phyloP scores from a whole-genome alignment of 1,284 basidiomycete genomes.

The Tylopilus sp. region DNA sequence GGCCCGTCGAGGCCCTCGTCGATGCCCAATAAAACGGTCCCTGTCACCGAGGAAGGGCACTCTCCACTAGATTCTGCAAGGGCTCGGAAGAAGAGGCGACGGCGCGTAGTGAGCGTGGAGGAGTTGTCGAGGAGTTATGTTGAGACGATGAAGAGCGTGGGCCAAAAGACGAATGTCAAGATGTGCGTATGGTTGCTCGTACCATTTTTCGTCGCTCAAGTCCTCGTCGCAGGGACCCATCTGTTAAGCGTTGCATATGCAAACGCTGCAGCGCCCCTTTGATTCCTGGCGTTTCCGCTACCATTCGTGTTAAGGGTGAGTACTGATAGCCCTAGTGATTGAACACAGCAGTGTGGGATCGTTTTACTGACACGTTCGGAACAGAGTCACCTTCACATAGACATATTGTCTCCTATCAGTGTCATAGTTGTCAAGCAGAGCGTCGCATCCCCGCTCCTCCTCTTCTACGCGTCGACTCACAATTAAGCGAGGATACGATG shows the following conservation, averaged over 20 bases:
- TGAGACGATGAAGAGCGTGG: constrained; percentile 74
- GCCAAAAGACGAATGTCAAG: constrained; percentile 78
- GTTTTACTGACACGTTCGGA: constrained; percentile 12
- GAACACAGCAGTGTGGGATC: too few species aligned
- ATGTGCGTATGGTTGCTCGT: constrained; percentile 60
- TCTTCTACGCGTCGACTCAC: constrained; percentile 24
- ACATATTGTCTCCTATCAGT: constrained; percentile 67
- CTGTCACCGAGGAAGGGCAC: background rate
- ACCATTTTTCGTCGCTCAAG: too few species aligned
- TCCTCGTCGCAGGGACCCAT: constrained; percentile 70
- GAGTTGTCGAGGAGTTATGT: constrained; percentile 74
- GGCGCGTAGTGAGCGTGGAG: constrained; percentile 43
- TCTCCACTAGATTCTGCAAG: constrained; percentile 27
- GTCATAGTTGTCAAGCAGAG: constrained; percentile 60
- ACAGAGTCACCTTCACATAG: constrained; percentile 64
- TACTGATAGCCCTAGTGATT: constrained; percentile 11
- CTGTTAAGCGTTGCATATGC: constrained; percentile 82
- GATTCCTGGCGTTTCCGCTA: constrained; percentile 73
- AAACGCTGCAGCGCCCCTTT: constrained; percentile 72
- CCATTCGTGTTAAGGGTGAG: constrained; percentile 73
- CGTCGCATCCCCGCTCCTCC: constrained; percentile 75
- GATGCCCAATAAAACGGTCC: background rate
- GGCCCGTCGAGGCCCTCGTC: background rate
- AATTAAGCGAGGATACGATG: background rate
- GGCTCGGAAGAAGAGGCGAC: constrained; percentile 40